A percentile compares a stretch with the other conserved stretches of the same genome.
Evolutionary conservation across 495 filamentous ascomycete genomes (phyloP).

Genomic region (Tuber microsphaerosporum): DNA sequence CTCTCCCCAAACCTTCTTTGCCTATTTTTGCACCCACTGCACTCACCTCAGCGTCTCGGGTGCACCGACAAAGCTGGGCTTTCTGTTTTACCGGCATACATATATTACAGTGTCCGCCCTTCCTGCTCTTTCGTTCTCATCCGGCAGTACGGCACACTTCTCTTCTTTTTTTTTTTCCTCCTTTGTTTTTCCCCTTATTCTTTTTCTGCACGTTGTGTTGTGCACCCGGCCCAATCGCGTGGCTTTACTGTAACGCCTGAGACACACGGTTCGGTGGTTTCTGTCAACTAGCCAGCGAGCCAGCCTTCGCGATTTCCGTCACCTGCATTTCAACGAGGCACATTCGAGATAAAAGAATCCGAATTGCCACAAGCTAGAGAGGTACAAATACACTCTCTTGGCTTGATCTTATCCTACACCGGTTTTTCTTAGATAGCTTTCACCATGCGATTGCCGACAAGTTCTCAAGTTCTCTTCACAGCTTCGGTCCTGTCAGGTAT

Average conservation of each 20-base stretch:
- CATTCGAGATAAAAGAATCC: not conserved
- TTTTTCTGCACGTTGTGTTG: conserved; percentile 9
- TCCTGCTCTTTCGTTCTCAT: conserved; percentile 15
- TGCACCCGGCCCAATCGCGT: conserved; percentile 29
- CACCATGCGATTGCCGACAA: conserved; percentile 11
- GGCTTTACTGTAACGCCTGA: conserved; percentile 11
- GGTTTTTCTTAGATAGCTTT: not conserved
- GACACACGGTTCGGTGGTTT: conserved; percentile 10
- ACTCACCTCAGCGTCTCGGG: not conserved
- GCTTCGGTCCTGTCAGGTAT: conserved; percentile 21
- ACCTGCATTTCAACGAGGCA: not conserved
- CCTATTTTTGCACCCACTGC: not conserved
- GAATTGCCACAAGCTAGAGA: not conserved
- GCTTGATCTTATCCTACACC: not conserved
- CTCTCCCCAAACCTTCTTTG: not conserved
- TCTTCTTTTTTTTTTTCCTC: conserved; percentile 10
- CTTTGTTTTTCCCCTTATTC: not conserved
- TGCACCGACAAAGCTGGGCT: not conserved
- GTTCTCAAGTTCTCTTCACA: conserved; percentile 16
- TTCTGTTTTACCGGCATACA: not conserved
- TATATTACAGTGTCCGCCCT: conserved; percentile 8
- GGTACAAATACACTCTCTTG: not conserved
- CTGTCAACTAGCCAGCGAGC: conserved; percentile 14
- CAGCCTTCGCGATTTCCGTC: not conserved
- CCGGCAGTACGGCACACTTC: conserved; percentile 4